A percentile compares a stretch with the other conserved stretches of the same genome.
phyloP scores from a whole-genome alignment of 768 basidiomycete species.

The Serpula lacrymans region DNA sequence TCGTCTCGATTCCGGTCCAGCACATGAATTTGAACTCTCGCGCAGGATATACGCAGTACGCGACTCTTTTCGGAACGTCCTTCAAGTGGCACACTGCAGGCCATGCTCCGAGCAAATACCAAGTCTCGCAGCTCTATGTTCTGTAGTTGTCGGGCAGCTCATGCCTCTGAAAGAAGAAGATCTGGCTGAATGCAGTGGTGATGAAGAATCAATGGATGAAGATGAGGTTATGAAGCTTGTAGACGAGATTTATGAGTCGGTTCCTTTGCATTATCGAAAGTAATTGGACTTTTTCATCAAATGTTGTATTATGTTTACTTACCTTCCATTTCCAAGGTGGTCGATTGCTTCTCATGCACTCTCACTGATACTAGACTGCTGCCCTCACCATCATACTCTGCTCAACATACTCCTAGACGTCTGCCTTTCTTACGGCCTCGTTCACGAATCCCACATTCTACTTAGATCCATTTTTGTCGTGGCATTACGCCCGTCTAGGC shows the following conservation, averaged over 20 bases:
- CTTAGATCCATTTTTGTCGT: conserved; percentile 39
- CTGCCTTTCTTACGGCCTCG: conserved; percentile 41
- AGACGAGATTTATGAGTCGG: conserved; percentile 46
- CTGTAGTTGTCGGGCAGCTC: conserved; percentile 43
- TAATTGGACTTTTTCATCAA: conserved; percentile 20
- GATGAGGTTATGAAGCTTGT: conserved; percentile 21
- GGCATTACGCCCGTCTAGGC: conserved; percentile 27
- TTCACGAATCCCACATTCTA: conserved; percentile 40
- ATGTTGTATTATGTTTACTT: not conserved
- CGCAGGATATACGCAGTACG: conserved; percentile 49
- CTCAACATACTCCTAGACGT: conserved; percentile 48
- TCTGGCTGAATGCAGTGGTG: conserved; percentile 15
- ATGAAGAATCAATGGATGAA: conserved; percentile 15
- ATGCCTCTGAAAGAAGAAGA: conserved; percentile 34
- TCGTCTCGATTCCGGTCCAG: conserved; percentile 29
- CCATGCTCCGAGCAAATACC: conserved; percentile 20
- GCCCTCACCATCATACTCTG: conserved; percentile 46
- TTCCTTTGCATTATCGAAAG: conserved; percentile 53
- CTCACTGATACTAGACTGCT: conserved; percentile 41
- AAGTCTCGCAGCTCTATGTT: conserved; percentile 45
- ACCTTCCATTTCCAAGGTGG: conserved; percentile 30
- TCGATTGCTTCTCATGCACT: conserved; percentile 52
- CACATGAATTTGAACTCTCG: conserved; percentile 40
- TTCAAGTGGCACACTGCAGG: conserved; percentile 32
- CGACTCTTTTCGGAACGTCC: conserved; percentile 53